Percentiles rank a stretch among this genome's conserved stretches.
These are phyloP conservation scores for Exsudoporus frostii DNA, from an alignment of 768 basidiomycete genomes.

Conservation along the genomic window DNA sequence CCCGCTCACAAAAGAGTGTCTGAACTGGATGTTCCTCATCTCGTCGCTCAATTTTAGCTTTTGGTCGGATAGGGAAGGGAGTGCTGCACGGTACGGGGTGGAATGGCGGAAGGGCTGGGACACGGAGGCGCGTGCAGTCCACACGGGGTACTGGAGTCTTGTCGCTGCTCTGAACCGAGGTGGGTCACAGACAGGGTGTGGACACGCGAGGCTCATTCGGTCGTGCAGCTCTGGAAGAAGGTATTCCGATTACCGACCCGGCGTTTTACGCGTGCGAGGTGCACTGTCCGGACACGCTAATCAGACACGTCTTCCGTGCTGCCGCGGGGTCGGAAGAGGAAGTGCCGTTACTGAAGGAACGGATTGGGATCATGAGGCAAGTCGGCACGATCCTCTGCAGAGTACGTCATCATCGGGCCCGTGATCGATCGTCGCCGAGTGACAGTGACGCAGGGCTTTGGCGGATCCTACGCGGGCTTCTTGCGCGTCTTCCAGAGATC, in stretches of 20 bases:
- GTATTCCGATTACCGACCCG: conserved; percentile 77
- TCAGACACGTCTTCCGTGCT: conserved; percentile 67
- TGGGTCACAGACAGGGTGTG: conserved; percentile 24
- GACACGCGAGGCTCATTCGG: neutral
- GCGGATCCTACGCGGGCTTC: conserved; percentile 69
- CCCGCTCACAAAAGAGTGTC: conserved; percentile 51
- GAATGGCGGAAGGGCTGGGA: conserved; percentile 74
- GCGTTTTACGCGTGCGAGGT: conserved; percentile 69
- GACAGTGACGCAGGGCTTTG: conserved; percentile 49
- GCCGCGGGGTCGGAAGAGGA: conserved; percentile 54
- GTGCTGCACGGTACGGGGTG: conserved; percentile 65
- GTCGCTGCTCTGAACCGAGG: conserved; percentile 83
- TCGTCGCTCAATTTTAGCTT: conserved; percentile 86
- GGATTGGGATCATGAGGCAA: conserved; percentile 75
- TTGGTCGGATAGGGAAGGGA: conserved; percentile 73
- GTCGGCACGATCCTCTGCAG: conserved; percentile 68
- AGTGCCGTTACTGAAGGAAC: conserved; percentile 67
- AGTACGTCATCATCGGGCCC: conserved; percentile 40
- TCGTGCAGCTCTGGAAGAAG: conserved; percentile 64
- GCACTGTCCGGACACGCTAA: conserved; percentile 66
- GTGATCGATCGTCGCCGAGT: conserved; percentile 8
- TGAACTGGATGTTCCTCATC: conserved; percentile 89
- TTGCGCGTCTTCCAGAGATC: conserved; percentile 55
- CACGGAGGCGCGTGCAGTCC: conserved; percentile 45
- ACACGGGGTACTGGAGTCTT: conserved; percentile 86